These are phyloP conservation scores for Penicillium aurantiogriseum DNA, from an alignment of 2,329 filamentous ascomycete genomes.

Conservation along the genomic window DNA sequence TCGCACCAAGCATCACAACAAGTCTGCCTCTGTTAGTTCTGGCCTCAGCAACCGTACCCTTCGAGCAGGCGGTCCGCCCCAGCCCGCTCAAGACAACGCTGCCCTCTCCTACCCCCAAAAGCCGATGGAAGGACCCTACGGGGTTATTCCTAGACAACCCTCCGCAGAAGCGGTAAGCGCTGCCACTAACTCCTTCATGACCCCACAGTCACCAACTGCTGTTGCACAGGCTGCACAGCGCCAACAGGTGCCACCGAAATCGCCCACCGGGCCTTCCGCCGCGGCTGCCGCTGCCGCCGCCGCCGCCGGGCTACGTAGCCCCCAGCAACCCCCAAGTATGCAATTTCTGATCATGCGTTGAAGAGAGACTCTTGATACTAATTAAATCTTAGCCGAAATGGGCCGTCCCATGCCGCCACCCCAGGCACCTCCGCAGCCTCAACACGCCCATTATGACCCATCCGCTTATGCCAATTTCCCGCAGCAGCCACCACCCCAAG, in stretches of 20 bases:
- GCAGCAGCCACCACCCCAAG: slow-evolving; percentile 30
- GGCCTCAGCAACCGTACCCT: slow-evolving; percentile 66
- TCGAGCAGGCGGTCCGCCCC: slow-evolving; percentile 53
- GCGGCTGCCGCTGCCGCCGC: slow-evolving; percentile 52
- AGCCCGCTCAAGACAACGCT: slow-evolving; percentile 40
- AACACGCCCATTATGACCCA: slow-evolving; percentile 48
- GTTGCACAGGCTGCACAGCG: slow-evolving; percentile 33
- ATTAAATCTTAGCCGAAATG: slow-evolving; percentile 40
- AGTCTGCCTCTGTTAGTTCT: slow-evolving; percentile 51
- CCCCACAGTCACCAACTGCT: slow-evolving; percentile 47
- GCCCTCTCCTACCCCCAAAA: slow-evolving; percentile 37
- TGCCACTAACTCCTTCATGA: slow-evolving; percentile 43
- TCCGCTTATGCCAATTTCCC: slow-evolving; percentile 42
- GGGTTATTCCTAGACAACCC: slow-evolving; percentile 35
- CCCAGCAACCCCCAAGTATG: slow-evolving; percentile 43
- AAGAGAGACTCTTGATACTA: neutral
- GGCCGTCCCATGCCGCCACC: slow-evolving; percentile 38
- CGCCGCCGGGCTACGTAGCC: slow-evolving; percentile 47
- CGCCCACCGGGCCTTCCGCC: slow-evolving; percentile 48
- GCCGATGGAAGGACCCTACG: slow-evolving; percentile 38
- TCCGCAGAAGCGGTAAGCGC: slow-evolving; percentile 45
- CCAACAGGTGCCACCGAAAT: slow-evolving; percentile 48
- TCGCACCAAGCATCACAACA: slow-evolving; percentile 71
- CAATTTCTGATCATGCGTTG: neutral
- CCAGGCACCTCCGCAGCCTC: slow-evolving; percentile 40